Evolutionary conservation across 148 eudicot genomes (phyloP).

Genomic region (Simmondsia chinensis): DNA sequence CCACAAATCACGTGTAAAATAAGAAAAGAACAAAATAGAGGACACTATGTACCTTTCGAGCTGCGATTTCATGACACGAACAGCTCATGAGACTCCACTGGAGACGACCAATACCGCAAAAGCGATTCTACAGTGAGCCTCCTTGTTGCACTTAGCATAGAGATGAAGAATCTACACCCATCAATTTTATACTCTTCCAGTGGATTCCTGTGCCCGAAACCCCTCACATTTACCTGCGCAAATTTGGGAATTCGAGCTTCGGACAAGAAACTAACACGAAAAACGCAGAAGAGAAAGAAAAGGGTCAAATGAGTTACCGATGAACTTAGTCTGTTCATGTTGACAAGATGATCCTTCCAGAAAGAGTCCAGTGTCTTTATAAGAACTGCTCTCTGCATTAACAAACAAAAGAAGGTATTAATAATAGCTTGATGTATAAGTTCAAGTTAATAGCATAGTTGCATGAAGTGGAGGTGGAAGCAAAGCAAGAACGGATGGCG

Average conservation of each 20-base stretch:
- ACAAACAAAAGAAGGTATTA: constrained; percentile 4
- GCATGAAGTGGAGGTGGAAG: too few relatives aligned
- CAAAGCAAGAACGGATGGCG: too few relatives aligned
- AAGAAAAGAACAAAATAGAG: too few relatives aligned
- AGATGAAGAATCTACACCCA: constrained; percentile 94
- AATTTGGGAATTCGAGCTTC: constrained; percentile 11
- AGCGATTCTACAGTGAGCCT: constrained; percentile 85
- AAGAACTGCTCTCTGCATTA: constrained; percentile 69
- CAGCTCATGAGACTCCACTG: constrained; percentile 65
- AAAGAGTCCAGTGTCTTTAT: constrained; percentile 84
- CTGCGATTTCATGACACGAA: constrained; percentile 17
- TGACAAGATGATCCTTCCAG: constrained; percentile 98
- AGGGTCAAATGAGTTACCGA: constrained; percentile 55
- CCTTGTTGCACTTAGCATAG: constrained; percentile 92
- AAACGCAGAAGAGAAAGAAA: not conserved
- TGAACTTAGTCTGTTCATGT: constrained; percentile 90
- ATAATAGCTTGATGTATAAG: not conserved
- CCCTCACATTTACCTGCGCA: constrained; percentile 94
- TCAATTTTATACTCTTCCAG: constrained; percentile 97
- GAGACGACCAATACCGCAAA: constrained; percentile 80
- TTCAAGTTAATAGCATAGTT: not conserved
- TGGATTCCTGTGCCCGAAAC: constrained; percentile 96
- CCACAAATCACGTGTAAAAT: too few relatives aligned
- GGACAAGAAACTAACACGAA: not conserved
- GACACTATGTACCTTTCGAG: too few relatives aligned